Percentiles rank a stretch among this genome's conserved stretches.
phyloP scores from a whole-genome alignment of 1,284 basidiomycete species.

The Rhodotorula glutinis region DNA sequence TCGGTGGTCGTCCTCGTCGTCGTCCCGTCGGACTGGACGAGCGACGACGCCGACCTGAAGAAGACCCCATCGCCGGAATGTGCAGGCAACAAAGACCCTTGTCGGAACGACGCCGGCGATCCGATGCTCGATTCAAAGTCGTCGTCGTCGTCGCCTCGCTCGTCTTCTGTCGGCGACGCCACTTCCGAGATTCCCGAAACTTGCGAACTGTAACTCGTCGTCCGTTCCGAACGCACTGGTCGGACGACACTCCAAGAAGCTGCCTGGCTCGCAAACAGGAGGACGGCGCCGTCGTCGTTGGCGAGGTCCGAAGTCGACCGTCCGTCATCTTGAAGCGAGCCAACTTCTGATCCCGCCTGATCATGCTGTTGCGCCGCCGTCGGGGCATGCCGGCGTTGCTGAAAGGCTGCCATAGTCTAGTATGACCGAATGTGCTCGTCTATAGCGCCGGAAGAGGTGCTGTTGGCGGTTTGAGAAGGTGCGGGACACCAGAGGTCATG shows the following conservation, averaged over 20 bases:
- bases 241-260: background rate
- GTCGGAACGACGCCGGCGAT: constrained; percentile 57
- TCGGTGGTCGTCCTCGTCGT: background rate
- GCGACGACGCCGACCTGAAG: constrained; percentile 38
- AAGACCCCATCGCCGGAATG: constrained; percentile 62
- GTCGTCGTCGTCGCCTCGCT: background rate
- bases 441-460: background rate
- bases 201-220: constrained; percentile 1
- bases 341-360: background rate
- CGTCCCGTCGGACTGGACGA: constrained; percentile 1
- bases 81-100: constrained; percentile 55
- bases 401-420: constrained; percentile 10
- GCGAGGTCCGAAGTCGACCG: too few species aligned
- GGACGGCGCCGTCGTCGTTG: background rate
- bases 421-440: background rate
- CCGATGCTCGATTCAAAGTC: constrained; percentile 51
- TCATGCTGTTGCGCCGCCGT: background rate
- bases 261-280: background rate
- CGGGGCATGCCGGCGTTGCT: constrained; percentile 6
- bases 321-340: background rate
- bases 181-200: background rate
- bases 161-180: background rate
- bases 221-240: background rate
- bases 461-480: background rate
- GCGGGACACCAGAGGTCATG: too few species aligned